These are phyloP conservation scores for Hortiboletus campestris DNA, from an alignment of 768 basidiomycete species.

Conservation along the genomic window DNA sequence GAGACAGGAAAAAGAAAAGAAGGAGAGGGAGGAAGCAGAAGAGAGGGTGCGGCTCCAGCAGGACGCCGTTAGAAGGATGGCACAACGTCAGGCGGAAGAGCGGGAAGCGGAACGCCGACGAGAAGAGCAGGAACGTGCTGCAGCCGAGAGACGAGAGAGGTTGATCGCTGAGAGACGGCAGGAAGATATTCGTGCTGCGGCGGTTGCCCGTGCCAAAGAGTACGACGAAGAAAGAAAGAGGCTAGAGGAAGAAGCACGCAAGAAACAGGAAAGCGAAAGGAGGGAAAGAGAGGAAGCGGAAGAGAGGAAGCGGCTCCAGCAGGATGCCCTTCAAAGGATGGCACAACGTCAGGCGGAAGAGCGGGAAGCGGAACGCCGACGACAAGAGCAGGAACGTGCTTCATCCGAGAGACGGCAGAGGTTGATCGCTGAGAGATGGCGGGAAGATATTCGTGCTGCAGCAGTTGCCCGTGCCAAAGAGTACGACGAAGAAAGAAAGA, in stretches of 20 bases:
- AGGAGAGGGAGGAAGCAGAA: neutral
- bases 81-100: neutral
- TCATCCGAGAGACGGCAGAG: neutral
- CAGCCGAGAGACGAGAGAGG: neutral
- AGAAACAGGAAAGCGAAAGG: neutral
- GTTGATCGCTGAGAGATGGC: neutral
- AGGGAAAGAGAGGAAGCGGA: neutral
- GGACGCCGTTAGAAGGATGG: neutral
- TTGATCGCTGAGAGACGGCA: neutral
- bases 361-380: slow-evolving; percentile 26
- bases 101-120: slow-evolving; percentile 27
- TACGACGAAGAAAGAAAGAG: no score
- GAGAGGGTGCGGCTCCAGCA: neutral
- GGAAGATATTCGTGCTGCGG: neutral
- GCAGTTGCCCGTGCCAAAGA: neutral
- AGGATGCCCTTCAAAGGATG: neutral
- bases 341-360: neutral
- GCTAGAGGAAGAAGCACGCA: neutral
- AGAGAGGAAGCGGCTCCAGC: neutral
- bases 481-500: no score
- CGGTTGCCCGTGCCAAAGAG: neutral
- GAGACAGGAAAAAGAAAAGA: neutral
- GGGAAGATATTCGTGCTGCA: neutral
- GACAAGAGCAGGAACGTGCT: slow-evolving; percentile 3
- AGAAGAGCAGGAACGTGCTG: slow-evolving; percentile 3